These are phyloP conservation scores for Diphasiastrum complanatum DNA, from an alignment of 83 land plant genomes.

Conservation along the genomic window DNA sequence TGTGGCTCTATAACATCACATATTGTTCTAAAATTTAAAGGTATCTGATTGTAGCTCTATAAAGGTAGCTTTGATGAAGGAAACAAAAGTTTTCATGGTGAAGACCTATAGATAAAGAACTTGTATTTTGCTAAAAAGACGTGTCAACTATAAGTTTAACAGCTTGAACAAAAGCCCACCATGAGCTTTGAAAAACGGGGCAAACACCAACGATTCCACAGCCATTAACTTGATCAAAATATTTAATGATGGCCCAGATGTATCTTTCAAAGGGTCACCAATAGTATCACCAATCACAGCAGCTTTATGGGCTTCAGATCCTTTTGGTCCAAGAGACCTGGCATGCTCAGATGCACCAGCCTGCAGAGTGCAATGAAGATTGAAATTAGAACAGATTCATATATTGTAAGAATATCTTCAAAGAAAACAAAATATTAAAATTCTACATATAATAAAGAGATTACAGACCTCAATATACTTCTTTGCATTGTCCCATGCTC, in stretches of 20 bases:
- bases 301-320: constrained; percentile 12
- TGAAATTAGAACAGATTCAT: background rate
- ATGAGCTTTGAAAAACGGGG: constrained; percentile 2
- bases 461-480: constrained; percentile 8
- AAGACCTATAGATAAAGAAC: too few species aligned
- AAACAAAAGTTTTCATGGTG: too few species aligned
- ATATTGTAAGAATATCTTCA: too few species aligned
- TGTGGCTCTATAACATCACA: too few species aligned
- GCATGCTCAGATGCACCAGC: constrained; percentile 15
- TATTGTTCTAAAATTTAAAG: too few species aligned
- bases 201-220: constrained; percentile 13
- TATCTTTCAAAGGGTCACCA: constrained; percentile 12
- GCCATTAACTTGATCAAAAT: constrained; percentile 4
- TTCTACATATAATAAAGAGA: background rate
- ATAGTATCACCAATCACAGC: too few species aligned
- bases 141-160: background rate
- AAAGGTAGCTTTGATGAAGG: too few species aligned
- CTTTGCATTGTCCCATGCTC: constrained; percentile 14
- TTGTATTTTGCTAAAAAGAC: too few species aligned
- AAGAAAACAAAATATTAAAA: too few species aligned
- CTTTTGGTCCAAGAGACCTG: constrained; percentile 8
- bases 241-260: constrained; percentile 12
- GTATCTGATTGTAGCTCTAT: too few species aligned
- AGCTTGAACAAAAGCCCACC: constrained; percentile 9
- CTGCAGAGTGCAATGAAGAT: background rate